Conservation (phyloP, 345 rosid genomes). For the Pistacia integerrima region DNA sequence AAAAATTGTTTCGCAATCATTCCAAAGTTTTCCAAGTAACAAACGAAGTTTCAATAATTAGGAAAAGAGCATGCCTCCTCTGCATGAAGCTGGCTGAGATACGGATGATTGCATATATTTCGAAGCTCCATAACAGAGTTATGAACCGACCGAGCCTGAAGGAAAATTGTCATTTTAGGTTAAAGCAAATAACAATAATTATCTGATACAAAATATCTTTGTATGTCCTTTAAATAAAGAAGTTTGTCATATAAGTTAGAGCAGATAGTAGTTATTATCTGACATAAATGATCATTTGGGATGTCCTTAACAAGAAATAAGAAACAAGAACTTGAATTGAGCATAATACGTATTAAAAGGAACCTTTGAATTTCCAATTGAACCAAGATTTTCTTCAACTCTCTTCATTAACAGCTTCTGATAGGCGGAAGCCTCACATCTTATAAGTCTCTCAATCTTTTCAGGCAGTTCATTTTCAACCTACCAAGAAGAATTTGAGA, state of each 20-base stretch:
- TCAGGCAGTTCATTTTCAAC: slow-evolving; percentile 91
- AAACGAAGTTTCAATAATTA: slow-evolving; percentile 10
- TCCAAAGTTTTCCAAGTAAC: slow-evolving; percentile 9
- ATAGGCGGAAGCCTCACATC: slow-evolving; percentile 94
- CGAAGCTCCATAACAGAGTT: slow-evolving; percentile 97
- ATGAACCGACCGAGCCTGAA: slow-evolving; percentile 83
- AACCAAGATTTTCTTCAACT: slow-evolving; percentile 90
- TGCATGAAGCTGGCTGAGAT: slow-evolving; percentile 90
- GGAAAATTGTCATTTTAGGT: slow-evolving; percentile 11
- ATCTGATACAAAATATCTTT: not conserved
- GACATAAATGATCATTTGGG: not conserved
- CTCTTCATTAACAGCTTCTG: slow-evolving; percentile 93
- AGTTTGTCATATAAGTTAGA: slow-evolving; percentile 1
- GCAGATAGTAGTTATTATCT: slow-evolving; percentile 4
- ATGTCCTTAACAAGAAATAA: slow-evolving; percentile 2
- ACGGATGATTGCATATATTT: slow-evolving; percentile 94
- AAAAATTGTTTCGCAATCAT: not conserved
- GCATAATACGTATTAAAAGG: not conserved
- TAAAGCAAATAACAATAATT: slow-evolving; percentile 6
- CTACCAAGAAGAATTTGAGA: slow-evolving; percentile 37
- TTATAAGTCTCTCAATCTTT: slow-evolving; percentile 87
- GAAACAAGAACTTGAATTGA: not conserved
- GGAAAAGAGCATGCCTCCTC: slow-evolving; percentile 65
- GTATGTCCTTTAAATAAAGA: not conserved
- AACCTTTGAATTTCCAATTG: slow-evolving; percentile 86